These are phyloP conservation scores for Fusarium torreyae DNA, from an alignment of 2,329 filamentous ascomycete genomes.

Conservation along the genomic window DNA sequence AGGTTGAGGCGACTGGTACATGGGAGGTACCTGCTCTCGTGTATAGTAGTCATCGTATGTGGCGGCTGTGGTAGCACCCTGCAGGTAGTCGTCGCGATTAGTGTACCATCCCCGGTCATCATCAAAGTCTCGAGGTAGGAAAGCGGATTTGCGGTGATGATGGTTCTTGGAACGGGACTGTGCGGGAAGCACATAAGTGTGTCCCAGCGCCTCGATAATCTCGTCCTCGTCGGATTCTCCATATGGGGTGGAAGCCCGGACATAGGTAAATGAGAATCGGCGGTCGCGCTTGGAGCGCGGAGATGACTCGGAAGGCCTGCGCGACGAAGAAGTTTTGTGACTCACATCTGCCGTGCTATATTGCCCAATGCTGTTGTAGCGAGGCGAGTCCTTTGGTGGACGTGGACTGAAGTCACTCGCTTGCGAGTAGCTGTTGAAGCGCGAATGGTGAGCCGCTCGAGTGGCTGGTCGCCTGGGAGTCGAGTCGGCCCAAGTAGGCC, in stretches of 20 bases:
- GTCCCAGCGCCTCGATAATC: constrained; percentile 68
- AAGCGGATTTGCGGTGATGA: constrained; percentile 54
- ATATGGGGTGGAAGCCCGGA: constrained; percentile 71
- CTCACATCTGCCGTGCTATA: constrained; percentile 78
- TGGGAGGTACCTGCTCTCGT: constrained; percentile 51
- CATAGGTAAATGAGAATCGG: constrained; percentile 71
- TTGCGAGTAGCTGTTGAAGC: constrained; percentile 58
- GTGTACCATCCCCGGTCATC: constrained; percentile 69
- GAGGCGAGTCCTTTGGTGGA: constrained; percentile 69
- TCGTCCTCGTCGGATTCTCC: constrained; percentile 78
- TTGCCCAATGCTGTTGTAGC: constrained; percentile 74
- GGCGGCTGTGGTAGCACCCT: constrained; percentile 58
- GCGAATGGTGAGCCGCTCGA: constrained; percentile 60
- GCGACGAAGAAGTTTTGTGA: constrained; percentile 67
- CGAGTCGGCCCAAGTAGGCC: constrained; percentile 65
- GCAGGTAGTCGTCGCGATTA: constrained; percentile 71
- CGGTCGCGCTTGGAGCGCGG: constrained; percentile 64
- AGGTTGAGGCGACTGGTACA: constrained; percentile 61
- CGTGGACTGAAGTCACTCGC: constrained; percentile 58
- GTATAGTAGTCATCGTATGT: constrained; percentile 57
- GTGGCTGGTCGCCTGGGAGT: constrained; percentile 70
- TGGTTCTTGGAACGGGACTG: constrained; percentile 60
- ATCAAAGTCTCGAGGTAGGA: constrained; percentile 59
- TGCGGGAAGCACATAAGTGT: constrained; percentile 68
- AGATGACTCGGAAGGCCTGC: constrained; percentile 56